Base-by-base conservation (phyloP, 306 rosid genomes). In the Inga laurina region DNA sequence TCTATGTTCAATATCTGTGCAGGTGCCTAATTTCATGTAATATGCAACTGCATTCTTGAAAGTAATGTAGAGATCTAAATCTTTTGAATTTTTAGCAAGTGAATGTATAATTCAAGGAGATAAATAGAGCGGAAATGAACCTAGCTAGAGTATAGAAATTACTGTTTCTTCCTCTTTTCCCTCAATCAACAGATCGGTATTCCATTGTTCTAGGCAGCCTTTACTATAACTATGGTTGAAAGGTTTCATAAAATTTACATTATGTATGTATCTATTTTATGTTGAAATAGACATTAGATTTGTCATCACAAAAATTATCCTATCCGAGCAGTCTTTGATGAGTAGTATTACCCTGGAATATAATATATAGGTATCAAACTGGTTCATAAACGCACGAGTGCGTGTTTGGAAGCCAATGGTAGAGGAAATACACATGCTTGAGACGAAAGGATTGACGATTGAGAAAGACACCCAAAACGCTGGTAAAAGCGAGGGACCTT, bases 371-470 rank as follows among this genome's bases (percentile, higher is more conserved):
- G 99, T 96, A 32, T 96, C 99, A 18, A 96, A 96, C 79, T 96
- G 99, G 99, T 96, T 96, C 82, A 93, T 96, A 75, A 96, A 96
- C 74, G 99, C 99, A 1, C 85, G 99, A 56, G 99, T 96, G 19
- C 94, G 99, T 4, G 95, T 96, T 2, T 96, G 99, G 99, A 96
- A 94, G 87, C 98, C 99, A 34, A 94, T 96, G 99, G 99, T 96
- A 32, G 99, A 96, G 78, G 99, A 96, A 89, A 96, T 96, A 82
- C 98, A 96, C 91, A 86, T 82, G 91, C 97, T 96, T 0, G 99
- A 96, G 75, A 91, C 93, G 32, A 89, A 90, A 85, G 94, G 92
- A 57, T 22, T 81, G 41, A 56, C 82, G 7, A 91, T 82, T 65
- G 76, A 72, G 2, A 22, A 5, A 12, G 54, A 45, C 39, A 72